Evolutionary conservation across 2,329 filamentous ascomycete genomes (phyloP), one percentile per base, ranked within the genome.

Genomic region (Aspergillus persii): DNA sequence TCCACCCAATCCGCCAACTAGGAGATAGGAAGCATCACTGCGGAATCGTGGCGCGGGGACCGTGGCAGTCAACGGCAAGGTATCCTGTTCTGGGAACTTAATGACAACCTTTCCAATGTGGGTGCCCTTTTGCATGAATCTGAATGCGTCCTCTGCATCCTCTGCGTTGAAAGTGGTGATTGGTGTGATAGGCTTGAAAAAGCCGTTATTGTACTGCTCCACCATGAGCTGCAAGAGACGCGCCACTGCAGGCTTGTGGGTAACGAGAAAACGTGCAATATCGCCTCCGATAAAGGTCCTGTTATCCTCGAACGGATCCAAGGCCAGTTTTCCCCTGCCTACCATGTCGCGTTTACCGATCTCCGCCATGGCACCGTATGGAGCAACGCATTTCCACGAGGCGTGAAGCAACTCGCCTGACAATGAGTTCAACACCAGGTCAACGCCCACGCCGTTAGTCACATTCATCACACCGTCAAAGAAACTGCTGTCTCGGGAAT

Each of bases 61-160:
- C 33, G 11, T 29, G 3, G 31, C 29, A 6, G 51, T n/a, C 4
- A 58, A n/a, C 0, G 52, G 47, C 15, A 53, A 41, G 2, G 26
- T 18, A 8, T 53, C 44, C 4, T 51, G 44, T 2, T 53, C 18
- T 3, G 49, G 18, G 8, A 60, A 53, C 2, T 55, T 48, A 2
- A 66, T 27, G 1, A 81, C 73, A n/a, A 50, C 27, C 57, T 81
- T 81, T 2, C 79, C 79, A 18, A 77, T 77, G 58, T 81, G 77
- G 1, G 66, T 63, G 1, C 76, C 78, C 1, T 66, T 67, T 56
- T 80, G 76, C 70, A 82, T 74, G 26, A 62, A 66, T 0, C 75
- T 64, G 60, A 81, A 79, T 0, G 77, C 77, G 5, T 74, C 68
- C 12, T 70, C 59, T 1, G 78, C 58, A 1, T 75, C 1, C 52